phyloP scores from a whole-genome alignment of 441 rosid genomes.

The Brassica hybrid region DNA sequence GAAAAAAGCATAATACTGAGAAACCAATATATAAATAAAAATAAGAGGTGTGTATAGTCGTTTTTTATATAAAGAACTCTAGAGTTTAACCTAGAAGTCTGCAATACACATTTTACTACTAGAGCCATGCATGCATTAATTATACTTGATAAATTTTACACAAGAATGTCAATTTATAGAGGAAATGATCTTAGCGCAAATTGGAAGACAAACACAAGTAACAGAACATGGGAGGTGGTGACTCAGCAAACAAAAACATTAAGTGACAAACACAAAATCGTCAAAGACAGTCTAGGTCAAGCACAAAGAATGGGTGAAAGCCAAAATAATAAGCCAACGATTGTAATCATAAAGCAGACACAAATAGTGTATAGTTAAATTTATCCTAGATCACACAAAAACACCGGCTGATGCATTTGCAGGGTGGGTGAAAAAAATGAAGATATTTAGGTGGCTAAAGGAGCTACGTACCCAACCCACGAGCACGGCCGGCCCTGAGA shows the following conservation, averaged over 20 bases:
- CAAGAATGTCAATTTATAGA: slow-evolving; percentile 23
- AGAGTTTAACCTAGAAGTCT: not conserved
- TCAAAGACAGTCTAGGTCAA: slow-evolving; percentile 11
- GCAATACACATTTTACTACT: not conserved
- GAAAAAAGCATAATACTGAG: not conserved
- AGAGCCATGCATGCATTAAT: not conserved
- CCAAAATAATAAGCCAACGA: slow-evolving; percentile 32
- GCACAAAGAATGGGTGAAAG: slow-evolving; percentile 19
- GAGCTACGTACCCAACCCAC: not conserved
- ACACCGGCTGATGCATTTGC: not conserved
- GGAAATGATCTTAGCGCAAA: slow-evolving; percentile 18
- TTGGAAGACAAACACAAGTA: slow-evolving; percentile 24
- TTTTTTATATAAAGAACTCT: not conserved
- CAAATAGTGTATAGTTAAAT: not conserved
- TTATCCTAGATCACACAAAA: slow-evolving; percentile 8
- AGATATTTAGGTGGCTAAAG: slow-evolving; percentile 11
- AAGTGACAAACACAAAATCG: slow-evolving; percentile 35
- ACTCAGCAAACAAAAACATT: slow-evolving; percentile 21
- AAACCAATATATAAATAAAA: not conserved
- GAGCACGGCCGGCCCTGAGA: too few species aligned
- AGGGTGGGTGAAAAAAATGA: not conserved
- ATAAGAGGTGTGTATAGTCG: not conserved
- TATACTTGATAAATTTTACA: not conserved
- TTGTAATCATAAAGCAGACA: slow-evolving; percentile 31
- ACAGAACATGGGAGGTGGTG: slow-evolving; percentile 25